Evolutionary conservation across 176 grass and related monocot genomes (phyloP).

Genomic region (Oryza rufipogon): DNA sequence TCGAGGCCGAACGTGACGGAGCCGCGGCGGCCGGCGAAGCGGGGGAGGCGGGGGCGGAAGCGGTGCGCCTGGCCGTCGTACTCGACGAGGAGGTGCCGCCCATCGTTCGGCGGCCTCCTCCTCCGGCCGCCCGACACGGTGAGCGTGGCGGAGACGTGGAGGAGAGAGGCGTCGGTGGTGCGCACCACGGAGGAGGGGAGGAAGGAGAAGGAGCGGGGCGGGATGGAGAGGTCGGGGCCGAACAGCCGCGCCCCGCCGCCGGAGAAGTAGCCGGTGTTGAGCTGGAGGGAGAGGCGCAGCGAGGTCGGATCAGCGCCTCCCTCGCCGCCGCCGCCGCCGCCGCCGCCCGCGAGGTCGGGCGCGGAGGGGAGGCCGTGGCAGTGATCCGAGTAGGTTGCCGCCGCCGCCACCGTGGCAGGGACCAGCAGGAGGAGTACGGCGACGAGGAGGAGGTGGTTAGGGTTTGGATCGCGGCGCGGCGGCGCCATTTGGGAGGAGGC

Average conservation of each 20-base stretch:
- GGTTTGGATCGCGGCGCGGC: not conserved
- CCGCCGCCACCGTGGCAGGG: conserved; percentile 17
- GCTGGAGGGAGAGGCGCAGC: conserved; percentile 26
- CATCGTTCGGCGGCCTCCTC: not conserved
- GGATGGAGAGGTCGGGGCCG: conserved; percentile 34
- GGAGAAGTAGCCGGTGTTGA: conserved; percentile 70
- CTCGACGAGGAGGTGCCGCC: conserved; percentile 28
- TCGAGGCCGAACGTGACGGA: conserved; percentile 56
- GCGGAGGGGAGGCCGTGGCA: conserved; percentile 42
- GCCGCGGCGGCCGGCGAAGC: conserved; percentile 39
- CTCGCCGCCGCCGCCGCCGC: not conserved
- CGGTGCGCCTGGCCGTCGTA: conserved; percentile 28
- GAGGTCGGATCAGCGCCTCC: not conserved
- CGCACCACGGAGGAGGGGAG: conserved; percentile 45
- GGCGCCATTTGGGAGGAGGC: conserved; percentile 43
- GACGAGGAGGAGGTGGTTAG: not conserved
- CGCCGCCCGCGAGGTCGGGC: conserved; percentile 34
- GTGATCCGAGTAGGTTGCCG: conserved; percentile 45
- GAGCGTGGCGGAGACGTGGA: conserved; percentile 68
- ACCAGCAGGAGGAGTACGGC: conserved; percentile 34
- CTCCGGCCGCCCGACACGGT: conserved; percentile 44
- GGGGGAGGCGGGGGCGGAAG: conserved; percentile 50
- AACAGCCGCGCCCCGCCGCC: conserved; percentile 49
- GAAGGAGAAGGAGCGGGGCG: conserved; percentile 55
- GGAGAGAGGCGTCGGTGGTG: conserved; percentile 46